Conservation (phyloP, 2,329 filamentous ascomycete species). For the Allantophomopsis cytisporea region DNA sequence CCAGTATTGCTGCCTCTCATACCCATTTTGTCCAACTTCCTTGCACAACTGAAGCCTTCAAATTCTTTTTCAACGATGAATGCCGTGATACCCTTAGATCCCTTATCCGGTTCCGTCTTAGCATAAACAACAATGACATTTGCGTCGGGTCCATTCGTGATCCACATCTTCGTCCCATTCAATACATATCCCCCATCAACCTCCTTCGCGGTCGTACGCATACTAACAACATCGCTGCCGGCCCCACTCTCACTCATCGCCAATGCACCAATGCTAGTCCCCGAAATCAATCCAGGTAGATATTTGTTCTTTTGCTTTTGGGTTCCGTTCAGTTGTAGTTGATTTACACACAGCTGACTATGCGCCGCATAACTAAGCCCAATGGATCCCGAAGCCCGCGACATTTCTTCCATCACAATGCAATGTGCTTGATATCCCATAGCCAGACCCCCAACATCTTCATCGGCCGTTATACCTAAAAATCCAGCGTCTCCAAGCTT, state of each 20-base stretch:
- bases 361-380: conserved; percentile 91
- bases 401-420: conserved; percentile 89
- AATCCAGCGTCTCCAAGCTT: conserved; percentile 88
- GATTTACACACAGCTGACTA: conserved; percentile 92
- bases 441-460: conserved; percentile 76
- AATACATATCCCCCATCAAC: conserved; percentile 78
- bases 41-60: conserved; percentile 70
- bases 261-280: conserved; percentile 70
- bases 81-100: conserved; percentile 84
- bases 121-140: conserved; percentile 91
- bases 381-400: conserved; percentile 70
- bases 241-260: conserved; percentile 92
- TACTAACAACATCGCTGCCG: conserved; percentile 87
- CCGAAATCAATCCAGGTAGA: conserved; percentile 69
- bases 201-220: conserved; percentile 73
- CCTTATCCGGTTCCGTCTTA: conserved; percentile 72
- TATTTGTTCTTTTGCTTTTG: conserved; percentile 66
- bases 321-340: conserved; percentile 80
- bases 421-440: conserved; percentile 97
- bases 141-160: conserved; percentile 96
- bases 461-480: conserved; percentile 84
- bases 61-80: conserved; percentile 66
- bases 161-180: conserved; percentile 97
- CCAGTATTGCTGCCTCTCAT: conserved; percentile 97
- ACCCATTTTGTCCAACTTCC: conserved; percentile 94